Evolutionary conservation across 2,329 filamentous ascomycete genomes (phyloP), one percentile per base, ranked within the genome.

Genomic region (Fusarium brevicatenulatum): DNA sequence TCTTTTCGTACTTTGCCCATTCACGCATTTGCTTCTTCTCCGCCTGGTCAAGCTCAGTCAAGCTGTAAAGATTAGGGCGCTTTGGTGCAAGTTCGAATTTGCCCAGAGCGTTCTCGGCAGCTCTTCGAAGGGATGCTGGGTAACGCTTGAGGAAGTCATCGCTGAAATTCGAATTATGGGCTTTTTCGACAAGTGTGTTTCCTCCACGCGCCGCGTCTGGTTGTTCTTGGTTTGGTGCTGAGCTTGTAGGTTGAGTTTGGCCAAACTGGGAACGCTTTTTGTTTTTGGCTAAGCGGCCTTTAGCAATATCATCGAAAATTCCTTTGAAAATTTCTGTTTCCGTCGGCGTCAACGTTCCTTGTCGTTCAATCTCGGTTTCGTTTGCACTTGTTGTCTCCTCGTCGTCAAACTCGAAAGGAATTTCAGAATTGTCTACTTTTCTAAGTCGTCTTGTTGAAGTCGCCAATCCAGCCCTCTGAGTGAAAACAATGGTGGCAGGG

Each of bases 291-390:
- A 83, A 79, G 37, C 77, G 80, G 5, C 81, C 82, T 42, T 80
- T 73, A 2, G 82, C 77, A 49, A 85, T 84, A 37, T 85, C 82
- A 49, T 83, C 80, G 52, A 87, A 86, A 49, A 91, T 91, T 58
- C 90, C 85, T 57, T 85, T 83, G 73, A 92, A 92, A 57, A 91
- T 88, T 56, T 85, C 83, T 34, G 87, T 84, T 77, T 92, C 90
- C 1, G 82, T 77, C 0, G 86, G 86, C 0, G 90, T 92, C 54
- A 91, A 89, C 9, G 89, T 91, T 7, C 85, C 85, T 28, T 67
- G 18, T 34, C 76, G 57, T 28, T 76, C 59, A 16, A 55, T 12
- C 19, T 65, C 70, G 70, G 65, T 36, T 72, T 49, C 64, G 47
- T 55, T 56, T 9, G 34, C 23, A 30, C 74, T 76, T 30, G 76